A percentile compares a stretch with the other conserved stretches of the same genome.
phyloP scores from a whole-genome alignment of 805 yeast genomes.

The Kodamaea kakaduensis region DNA sequence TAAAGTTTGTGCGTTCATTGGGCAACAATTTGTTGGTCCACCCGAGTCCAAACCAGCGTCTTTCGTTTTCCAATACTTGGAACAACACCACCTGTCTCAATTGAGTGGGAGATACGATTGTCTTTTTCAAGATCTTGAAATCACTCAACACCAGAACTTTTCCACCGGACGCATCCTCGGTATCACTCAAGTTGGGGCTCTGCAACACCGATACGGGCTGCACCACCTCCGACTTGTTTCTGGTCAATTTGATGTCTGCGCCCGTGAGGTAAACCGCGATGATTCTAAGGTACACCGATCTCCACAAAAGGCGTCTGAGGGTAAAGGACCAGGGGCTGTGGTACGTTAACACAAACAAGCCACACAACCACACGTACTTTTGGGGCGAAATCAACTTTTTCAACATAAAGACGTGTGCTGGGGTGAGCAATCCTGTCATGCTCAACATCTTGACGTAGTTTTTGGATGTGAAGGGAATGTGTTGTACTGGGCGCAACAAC shows the following conservation, averaged over 20 bases:
- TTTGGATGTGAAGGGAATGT: constrained; percentile 20
- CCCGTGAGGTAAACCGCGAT: constrained; percentile 41
- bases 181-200: constrained; percentile 15
- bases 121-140: constrained; percentile 37
- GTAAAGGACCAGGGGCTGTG: constrained; percentile 49
- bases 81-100: constrained; percentile 47
- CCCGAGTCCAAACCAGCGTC: constrained; percentile 61
- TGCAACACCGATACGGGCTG: constrained; percentile 14
- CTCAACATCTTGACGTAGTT: constrained; percentile 29
- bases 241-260: constrained; percentile 11
- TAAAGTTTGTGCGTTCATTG: constrained; percentile 47
- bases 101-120: constrained; percentile 37
- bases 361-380: constrained; percentile 32
- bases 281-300: constrained; percentile 42
- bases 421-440: constrained; percentile 36
- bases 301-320: constrained; percentile 45
- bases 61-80: constrained; percentile 51
- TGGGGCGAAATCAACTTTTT: constrained; percentile 30
- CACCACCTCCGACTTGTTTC: constrained; percentile 5
- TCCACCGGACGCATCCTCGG: constrained; percentile 11
- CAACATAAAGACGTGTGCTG: constrained; percentile 39
- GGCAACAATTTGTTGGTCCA: constrained; percentile 53
- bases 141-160: constrained; percentile 26
- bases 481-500: constrained; percentile 37
- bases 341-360: constrained; percentile 38